Evolutionary conservation across 208 protist species (phyloP), one percentile per base, ranked within the genome.

Genomic region (Phytomonas sp.): DNA sequence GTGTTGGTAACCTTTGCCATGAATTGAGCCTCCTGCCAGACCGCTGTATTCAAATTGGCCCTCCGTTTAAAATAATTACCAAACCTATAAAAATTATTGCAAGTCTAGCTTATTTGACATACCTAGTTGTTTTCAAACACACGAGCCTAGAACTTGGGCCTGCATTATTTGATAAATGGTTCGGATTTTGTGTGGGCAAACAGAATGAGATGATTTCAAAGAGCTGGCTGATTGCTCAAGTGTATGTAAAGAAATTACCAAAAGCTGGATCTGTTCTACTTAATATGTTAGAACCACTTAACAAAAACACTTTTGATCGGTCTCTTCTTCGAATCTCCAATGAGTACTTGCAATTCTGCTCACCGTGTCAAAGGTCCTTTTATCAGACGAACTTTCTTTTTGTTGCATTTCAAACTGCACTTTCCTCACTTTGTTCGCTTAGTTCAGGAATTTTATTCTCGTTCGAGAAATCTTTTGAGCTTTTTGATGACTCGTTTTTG

Each of bases 31-130:
- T 83, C n/a, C 62, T 83, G n/a, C 62, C 72, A 20, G 32, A 77
- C 23, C 65, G 60, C 4, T 65, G 75, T 20, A 59, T 80, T 20
- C 75, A 79, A 43, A 51, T 46, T 13, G 53, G 64, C 29, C 64
- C 30, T 20, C 60, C 64, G 0, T 74, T 70, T 75, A 65, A 60
- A 28, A 34, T 76, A 32, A 61, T 80, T 0, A 67, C 75, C 59
- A 77, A 77, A 30, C 75, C 72, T 2, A 51, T 79, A 20, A 9
- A 75, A 13, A 60, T 84, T 62, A 70, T 76, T 43, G 76, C 79
- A 0, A 65, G 73, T 3, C 23, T 84, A 3, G 79, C 67, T n/a
- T 32, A 51, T 11, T 60, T 84, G n/a, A 15, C 78, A 28, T 53
- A 70, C n/a, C 62, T 40, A 23, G 62, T 79, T n/a, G 65, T 84